Conservation (phyloP, 2,329 filamentous ascomycete species). For the Madurella mycetomatis region DNA sequence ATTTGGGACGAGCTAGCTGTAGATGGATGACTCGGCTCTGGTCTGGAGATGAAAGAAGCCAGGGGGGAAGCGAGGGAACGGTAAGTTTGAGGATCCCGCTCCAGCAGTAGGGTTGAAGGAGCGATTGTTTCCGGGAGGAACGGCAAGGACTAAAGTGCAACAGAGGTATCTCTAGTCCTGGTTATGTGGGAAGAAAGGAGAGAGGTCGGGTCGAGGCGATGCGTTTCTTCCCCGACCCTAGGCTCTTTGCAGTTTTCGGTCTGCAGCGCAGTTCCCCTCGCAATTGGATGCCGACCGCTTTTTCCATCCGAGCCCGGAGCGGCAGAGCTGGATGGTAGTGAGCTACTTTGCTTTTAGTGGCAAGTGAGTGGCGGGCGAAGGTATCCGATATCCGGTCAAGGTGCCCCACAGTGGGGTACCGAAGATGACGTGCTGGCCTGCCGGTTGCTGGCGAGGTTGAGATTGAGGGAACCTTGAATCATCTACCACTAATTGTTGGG, state of each 20-base stretch:
- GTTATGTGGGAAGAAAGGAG: background rate
- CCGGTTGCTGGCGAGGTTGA: background rate
- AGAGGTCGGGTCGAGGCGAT: background rate
- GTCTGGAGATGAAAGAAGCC: background rate
- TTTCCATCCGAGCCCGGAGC: constrained; percentile 13
- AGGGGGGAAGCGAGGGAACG: too few species aligned
- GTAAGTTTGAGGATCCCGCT: background rate
- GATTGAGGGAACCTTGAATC: too few species aligned
- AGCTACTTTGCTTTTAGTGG: background rate
- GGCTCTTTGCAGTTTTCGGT: background rate
- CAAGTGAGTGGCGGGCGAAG: background rate
- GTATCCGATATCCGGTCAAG: constrained; percentile 7
- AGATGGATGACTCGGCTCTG: constrained; percentile 8
- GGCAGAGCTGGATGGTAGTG: background rate
- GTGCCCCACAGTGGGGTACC: constrained; percentile 11
- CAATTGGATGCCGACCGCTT: constrained; percentile 10
- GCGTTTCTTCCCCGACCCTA: background rate
- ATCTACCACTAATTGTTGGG: too few species aligned
- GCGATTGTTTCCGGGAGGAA: too few species aligned
- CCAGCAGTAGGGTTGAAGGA: background rate
- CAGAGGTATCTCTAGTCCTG: too few species aligned
- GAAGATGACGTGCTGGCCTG: constrained; percentile 20
- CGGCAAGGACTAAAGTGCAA: too few species aligned
- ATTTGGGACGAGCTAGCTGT: constrained; percentile 20
- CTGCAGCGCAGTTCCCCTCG: background rate